Base-by-base conservation (phyloP, 208 protist species). In the Zelonia costaricensis region DNA sequence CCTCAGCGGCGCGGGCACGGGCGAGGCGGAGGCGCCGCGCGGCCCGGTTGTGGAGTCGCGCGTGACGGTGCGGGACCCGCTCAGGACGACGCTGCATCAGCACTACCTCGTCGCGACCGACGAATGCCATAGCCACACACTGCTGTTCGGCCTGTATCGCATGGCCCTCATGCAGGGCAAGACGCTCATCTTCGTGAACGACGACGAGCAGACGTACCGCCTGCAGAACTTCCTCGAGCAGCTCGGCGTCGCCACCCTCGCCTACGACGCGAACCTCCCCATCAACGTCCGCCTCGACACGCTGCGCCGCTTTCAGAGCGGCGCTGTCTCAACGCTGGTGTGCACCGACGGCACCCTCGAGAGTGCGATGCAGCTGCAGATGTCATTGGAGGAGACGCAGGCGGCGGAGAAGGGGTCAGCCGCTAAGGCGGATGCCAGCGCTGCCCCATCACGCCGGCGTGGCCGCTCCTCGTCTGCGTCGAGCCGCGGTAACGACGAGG, bases 211-310 rank as follows among this genome's bases (percentile, higher is more conserved):
- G 20, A 98, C 91, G 62, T 99, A 98, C 83, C 79, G 82, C 25
- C 71, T 99, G 25, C 95, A 98, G 71, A 88, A 98, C 63, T 99
- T 99, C 69, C 82, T 99, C 9, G 91, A 98, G 73, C 91, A 96
- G 68, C 88, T 99, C 45, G 91, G 86, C 27, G 85, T 99, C 15
- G 77, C 77, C 6, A 84, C 83, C 5, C 94, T 97, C 42, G 92
- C 98, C 30, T 94, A 99, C 56, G 98, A 99, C 74, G 79, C 88
- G 7, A 92, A 94, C 53, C 80, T 99, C 23, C 98, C 98, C 43
- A 80, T 97, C 23, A 99, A 99, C 72, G 97, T 97, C 9, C 90
- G 97, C 28, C 59, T 96, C 31, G 91, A 99, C 68, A 95, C 97
- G 15, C 86, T 99, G 39, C 73, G 84, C 28, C 88, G 97, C 20